Conservation (phyloP, 495 filamentous ascomycete genomes). For the Hypoxylon lienhwacheense region DNA sequence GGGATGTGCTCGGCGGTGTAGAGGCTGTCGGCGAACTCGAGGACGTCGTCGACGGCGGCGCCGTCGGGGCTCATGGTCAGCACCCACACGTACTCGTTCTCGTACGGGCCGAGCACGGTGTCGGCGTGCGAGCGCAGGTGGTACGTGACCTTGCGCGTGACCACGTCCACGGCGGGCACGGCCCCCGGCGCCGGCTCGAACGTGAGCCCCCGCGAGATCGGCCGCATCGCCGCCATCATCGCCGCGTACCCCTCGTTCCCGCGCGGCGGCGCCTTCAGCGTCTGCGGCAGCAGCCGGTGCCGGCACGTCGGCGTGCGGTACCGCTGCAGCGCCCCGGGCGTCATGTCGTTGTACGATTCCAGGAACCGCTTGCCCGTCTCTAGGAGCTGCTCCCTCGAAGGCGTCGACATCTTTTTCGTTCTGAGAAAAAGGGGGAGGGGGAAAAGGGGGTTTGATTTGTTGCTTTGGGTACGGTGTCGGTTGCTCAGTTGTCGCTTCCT, state of each 20-base stretch:
- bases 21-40: conserved; percentile 41
- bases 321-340: conserved; percentile 22
- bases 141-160: conserved; percentile 29
- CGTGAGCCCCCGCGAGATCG: conserved; percentile 14
- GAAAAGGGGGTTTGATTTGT: neutral
- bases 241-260: conserved; percentile 28
- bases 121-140: conserved; percentile 34
- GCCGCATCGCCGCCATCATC: conserved; percentile 13
- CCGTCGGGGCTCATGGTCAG: conserved; percentile 40
- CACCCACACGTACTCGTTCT: conserved; percentile 41
- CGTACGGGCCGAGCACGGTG: conserved; percentile 33
- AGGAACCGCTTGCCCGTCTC: conserved; percentile 24
- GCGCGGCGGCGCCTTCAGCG: conserved; percentile 16
- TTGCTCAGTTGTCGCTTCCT: no score
- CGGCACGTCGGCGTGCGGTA: conserved; percentile 24
- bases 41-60: conserved; percentile 25
- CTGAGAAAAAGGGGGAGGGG: neutral
- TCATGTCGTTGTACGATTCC: conserved; percentile 31
- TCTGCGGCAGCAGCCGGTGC: conserved; percentile 16
- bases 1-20: conserved; percentile 24
- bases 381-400: conserved; percentile 32
- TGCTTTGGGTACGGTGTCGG: neutral
- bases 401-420: conserved; percentile 8
- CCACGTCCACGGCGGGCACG: conserved; percentile 29
- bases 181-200: conserved; percentile 19